Evolutionary conservation across 805 yeast genomes (phyloP).

Genomic region (Candida awuae): DNA sequence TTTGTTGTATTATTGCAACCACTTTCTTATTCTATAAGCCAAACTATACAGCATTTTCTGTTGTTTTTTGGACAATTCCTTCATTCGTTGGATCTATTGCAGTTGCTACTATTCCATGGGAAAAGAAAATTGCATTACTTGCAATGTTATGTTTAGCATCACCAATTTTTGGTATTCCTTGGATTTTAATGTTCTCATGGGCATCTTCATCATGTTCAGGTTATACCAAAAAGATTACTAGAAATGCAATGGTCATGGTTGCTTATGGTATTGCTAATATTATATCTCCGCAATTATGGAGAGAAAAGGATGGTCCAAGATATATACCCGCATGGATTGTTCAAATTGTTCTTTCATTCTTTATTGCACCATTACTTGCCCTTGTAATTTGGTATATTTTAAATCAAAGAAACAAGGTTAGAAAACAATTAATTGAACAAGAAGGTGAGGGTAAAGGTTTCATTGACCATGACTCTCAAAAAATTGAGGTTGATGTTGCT

Average conservation of each 20-base stretch:
- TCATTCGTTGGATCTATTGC: constrained; percentile 25
- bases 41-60: constrained; percentile 27
- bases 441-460: constrained; percentile 20
- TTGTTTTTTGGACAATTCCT: constrained; percentile 25
- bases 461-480: constrained; percentile 21
- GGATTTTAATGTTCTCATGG: constrained; percentile 23
- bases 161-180: constrained; percentile 27
- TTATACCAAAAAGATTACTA: constrained; percentile 42
- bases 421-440: constrained; percentile 12
- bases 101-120: constrained; percentile 34
- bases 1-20: constrained; percentile 35
- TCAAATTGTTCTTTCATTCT: constrained; percentile 46
- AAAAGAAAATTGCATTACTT: constrained; percentile 36
- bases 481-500: constrained; percentile 32
- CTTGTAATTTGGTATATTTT: constrained; percentile 39
- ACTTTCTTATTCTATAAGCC: constrained; percentile 27
- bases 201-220: constrained; percentile 32
- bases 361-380: constrained; percentile 37
- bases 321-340: constrained; percentile 46
- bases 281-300: constrained; percentile 52
- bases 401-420: constrained; percentile 34
- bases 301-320: constrained; percentile 40
- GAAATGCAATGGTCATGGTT: constrained; percentile 42
- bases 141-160: constrained; percentile 44
- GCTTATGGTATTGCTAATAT: constrained; percentile 42